Evolutionary conservation across 2,329 filamentous ascomycete genomes (phyloP).

Genomic region (Penicillium sp.): DNA sequence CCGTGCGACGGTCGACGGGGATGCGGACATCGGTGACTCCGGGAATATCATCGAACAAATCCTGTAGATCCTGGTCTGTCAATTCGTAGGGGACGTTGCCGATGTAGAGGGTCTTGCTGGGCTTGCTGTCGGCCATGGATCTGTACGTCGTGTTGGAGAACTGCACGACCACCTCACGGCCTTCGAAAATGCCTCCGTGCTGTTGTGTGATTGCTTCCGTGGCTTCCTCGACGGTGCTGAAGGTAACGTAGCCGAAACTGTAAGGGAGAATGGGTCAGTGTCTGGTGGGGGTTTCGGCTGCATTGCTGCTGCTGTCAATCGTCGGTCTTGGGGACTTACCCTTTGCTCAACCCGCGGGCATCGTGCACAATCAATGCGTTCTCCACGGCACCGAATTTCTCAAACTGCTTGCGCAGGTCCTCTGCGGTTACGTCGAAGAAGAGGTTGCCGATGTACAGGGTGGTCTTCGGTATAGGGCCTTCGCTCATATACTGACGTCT

Average conservation of each 20-base stretch:
- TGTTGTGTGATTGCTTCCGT: conserved; percentile 57
- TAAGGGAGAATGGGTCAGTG: conserved; percentile 2
- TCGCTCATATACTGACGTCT: conserved; percentile 1
- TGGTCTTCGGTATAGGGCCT: conserved; percentile 40
- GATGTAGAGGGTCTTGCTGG: conserved; percentile 71
- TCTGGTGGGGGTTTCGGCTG: neutral
- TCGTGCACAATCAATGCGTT: conserved; percentile 60
- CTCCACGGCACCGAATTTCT: conserved; percentile 57
- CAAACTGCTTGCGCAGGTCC: conserved; percentile 61
- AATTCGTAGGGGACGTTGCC: conserved; percentile 86
- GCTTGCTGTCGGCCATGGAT: conserved; percentile 29
- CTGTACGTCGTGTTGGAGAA: conserved; percentile 46
- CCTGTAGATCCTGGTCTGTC: conserved; percentile 77
- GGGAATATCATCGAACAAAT: conserved; percentile 68
- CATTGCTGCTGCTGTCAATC: neutral
- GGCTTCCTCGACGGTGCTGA: conserved; percentile 55
- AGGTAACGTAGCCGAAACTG: conserved; percentile 68
- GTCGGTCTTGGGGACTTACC: conserved; percentile 48
- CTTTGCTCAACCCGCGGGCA: conserved; percentile 65
- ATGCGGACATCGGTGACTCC: conserved; percentile 76
- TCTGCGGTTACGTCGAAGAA: conserved; percentile 66
- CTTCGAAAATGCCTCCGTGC: conserved; percentile 62
- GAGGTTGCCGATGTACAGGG: conserved; percentile 67
- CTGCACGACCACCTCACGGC: conserved; percentile 63
- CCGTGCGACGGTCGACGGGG: conserved; percentile 76